phyloP scores from a whole-genome alignment of 345 rosid species.

The Abelmoschus esculentus region DNA sequence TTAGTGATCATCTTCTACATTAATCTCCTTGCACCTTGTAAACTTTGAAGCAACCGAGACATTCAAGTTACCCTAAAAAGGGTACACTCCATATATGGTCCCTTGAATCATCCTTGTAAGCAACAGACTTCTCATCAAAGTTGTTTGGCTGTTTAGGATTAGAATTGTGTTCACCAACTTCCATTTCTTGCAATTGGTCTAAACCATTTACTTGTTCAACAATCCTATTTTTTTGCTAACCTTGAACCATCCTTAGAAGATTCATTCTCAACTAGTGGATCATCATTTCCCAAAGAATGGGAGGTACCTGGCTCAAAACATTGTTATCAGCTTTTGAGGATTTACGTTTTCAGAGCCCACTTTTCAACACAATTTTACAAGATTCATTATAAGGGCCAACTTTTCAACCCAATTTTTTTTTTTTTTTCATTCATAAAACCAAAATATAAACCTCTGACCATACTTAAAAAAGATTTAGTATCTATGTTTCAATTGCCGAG shows the following conservation, averaged over 20 bases:
- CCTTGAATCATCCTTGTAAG: not conserved
- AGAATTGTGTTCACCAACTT: conserved; percentile 29
- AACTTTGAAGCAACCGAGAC: not conserved
- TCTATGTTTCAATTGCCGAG: too few species aligned
- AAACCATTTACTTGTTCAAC: conserved; percentile 18
- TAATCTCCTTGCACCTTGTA: not conserved
- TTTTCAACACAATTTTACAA: too few species aligned
- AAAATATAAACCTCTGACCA: too few species aligned
- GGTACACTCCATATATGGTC: too few species aligned
- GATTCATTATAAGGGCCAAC: too few species aligned
- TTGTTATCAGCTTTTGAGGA: not conserved
- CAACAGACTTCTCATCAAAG: conserved; percentile 19
- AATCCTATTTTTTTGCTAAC: conserved; percentile 10
- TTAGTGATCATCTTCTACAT: not conserved
- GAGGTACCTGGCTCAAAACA: not conserved
- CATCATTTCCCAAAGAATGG: conserved; percentile 8
- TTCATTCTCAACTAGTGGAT: not conserved
- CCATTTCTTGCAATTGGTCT: conserved; percentile 30
- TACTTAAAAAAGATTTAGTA: too few species aligned
- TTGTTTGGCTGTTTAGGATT: conserved; percentile 21
- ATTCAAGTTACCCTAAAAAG: too few species aligned
- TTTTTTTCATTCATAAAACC: too few species aligned
- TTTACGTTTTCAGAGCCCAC: not conserved
- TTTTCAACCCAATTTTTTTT: too few species aligned
- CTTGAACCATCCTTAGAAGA: not conserved